Base-by-base conservation (phyloP, 192 early-diverging fungal genomes). In the Coemansia sp. region DNA sequence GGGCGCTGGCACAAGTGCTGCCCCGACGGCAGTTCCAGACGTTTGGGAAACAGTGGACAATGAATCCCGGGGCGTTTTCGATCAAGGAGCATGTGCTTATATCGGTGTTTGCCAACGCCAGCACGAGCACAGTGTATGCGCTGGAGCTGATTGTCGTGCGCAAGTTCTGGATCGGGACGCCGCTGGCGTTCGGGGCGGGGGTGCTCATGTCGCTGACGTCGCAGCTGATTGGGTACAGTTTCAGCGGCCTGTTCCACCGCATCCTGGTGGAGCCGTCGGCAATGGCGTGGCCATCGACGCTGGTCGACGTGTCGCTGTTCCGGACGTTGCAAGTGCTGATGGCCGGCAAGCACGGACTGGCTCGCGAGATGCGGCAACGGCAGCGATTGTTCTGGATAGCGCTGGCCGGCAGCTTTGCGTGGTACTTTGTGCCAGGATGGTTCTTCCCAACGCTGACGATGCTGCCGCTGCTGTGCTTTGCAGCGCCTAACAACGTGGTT, bases 61-160 rank as follows among this genome's bases (percentile, higher is more conserved):
- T 92, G 28, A 94, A 94, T 67, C 87, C 89, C 1, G 90, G 92
- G 1, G 90, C 86, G 20, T 94, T 93, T 73, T 84, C 75, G 31
- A 83, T 92, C 61, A 93, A 93, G 66, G 93, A 92, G 51, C 90
- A 93, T 64, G 91, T 87, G 9, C 79, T 95, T 24, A 88, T 91
- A 48, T 84, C 82, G 38, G 76, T 93, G 37, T 87, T 91, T 79
- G 89, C 86, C 59, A 87, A 85, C 54, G 83, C 86, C 12, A 85
- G 84, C 31, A 87, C 85, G 3, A 86, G 84, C 18, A 86, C 86
- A n/a, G 81, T 84, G 53, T 88, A 89, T 67, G 88, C 88, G 8
- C 84, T 87, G 63, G 88, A 90, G 65, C 85, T 88, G 36, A 77
- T 90, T 26, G 84, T 85, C 14, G 83, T 84, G 15, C 83, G 87